Percentiles rank a stretch among this genome's conserved stretches.
phyloP scores from a whole-genome alignment of 148 eudicot species.

The Silene conica region DNA sequence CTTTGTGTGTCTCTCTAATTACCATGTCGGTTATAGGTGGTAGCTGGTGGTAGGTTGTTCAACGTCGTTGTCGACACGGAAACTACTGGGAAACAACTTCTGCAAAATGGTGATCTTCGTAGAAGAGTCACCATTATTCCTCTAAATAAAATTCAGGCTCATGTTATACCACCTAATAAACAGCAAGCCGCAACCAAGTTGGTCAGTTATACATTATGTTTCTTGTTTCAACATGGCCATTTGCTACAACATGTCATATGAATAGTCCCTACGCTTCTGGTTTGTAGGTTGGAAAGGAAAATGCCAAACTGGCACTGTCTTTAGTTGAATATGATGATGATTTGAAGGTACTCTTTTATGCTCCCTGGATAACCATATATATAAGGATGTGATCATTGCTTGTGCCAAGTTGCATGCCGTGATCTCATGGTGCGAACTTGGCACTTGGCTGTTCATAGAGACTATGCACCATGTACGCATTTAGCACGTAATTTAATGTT shows the following conservation, averaged over 20 bases:
- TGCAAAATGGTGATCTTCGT: constrained; percentile 77
- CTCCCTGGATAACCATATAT: not conserved
- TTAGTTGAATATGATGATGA: constrained; percentile 85
- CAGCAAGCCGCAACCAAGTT: constrained; percentile 67
- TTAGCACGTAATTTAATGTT: not conserved
- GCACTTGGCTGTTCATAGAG: not conserved
- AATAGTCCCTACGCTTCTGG: not conserved
- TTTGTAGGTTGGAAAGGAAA: constrained; percentile 79
- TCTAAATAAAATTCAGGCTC: constrained; percentile 79
- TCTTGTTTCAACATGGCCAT: constrained; percentile 1
- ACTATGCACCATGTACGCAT: not conserved
- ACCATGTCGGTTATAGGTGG: constrained; percentile 48
- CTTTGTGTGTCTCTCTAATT: constrained; percentile 3
- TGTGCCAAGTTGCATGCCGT: not conserved
- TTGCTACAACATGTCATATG: not conserved
- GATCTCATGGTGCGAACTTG: not conserved
- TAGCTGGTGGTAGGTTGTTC: constrained; percentile 88
- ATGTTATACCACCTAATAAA: constrained; percentile 54
- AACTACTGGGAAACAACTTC: constrained; percentile 81
- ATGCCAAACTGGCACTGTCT: constrained; percentile 90
- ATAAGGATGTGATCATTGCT: not conserved
- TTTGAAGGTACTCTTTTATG: constrained; percentile 49
- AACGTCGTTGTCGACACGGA: constrained; percentile 91
- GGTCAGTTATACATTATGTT: constrained; percentile 40
- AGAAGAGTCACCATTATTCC: constrained; percentile 90